phyloP scores from a whole-genome alignment of 192 early-diverging fungal species.

The Piromyces sp. region DNA sequence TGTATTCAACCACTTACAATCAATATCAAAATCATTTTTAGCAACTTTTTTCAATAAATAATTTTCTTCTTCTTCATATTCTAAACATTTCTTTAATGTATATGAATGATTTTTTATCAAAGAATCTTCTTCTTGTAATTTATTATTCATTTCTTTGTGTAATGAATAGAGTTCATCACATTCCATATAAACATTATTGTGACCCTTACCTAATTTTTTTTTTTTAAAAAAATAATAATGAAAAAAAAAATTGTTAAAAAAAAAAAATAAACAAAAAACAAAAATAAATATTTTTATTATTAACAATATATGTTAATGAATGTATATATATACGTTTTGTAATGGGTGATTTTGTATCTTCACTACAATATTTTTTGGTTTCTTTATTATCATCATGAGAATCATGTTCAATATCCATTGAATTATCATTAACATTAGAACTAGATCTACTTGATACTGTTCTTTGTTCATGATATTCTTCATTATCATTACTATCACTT shows the following conservation, averaged over 20 bases:
- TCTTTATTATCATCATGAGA: not conserved
- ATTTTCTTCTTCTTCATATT: not conserved
- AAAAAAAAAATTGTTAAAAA: too few relatives aligned
- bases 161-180: not conserved
- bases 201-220: too few relatives aligned
- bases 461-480: not conserved
- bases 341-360: too few relatives aligned
- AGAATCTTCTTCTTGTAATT: not conserved
- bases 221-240: too few relatives aligned
- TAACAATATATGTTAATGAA: too few relatives aligned
- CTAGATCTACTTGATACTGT: not conserved
- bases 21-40: not conserved
- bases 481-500: not conserved
- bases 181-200: not conserved
- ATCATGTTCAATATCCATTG: not conserved
- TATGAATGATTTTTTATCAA: not conserved
- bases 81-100: not conserved
- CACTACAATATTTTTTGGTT: too few relatives aligned
- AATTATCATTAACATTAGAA: not conserved
- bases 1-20: not conserved
- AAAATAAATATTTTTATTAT: too few relatives aligned
- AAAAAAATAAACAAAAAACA: too few relatives aligned
- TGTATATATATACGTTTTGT: too few relatives aligned
- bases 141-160: not conserved
- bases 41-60: not conserved